Evolutionary conservation across 2,329 filamentous ascomycete species (phyloP).

Genomic region (Calonectria naviculata): DNA sequence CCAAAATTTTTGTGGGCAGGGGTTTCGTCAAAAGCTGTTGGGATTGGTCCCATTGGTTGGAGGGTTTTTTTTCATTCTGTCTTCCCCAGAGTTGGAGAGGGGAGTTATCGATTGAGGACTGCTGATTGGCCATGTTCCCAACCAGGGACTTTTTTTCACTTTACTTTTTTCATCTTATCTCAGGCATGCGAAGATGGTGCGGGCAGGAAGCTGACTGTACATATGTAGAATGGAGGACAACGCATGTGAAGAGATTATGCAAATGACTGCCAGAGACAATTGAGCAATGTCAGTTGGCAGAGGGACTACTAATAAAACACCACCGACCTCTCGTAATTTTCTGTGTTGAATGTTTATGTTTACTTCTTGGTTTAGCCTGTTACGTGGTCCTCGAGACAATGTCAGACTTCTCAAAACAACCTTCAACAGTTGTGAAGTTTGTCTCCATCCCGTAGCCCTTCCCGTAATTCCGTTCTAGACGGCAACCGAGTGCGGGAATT

Average conservation of each 20-base stretch:
- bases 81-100: background rate
- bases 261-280: background rate
- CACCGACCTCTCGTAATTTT: background rate
- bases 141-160: background rate
- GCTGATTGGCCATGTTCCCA: background rate
- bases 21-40: conserved; percentile 10
- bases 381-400: background rate
- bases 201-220: background rate
- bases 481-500: background rate
- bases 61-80: background rate
- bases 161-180: conserved; percentile 6
- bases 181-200: background rate
- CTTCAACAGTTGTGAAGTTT: background rate
- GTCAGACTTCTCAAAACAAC: background rate
- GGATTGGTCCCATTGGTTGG: conserved; percentile 8
- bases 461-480: background rate
- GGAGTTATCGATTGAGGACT: background rate
- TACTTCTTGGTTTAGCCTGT: background rate
- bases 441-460: background rate
- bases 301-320: background rate
- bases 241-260: conserved; percentile 1
- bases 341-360: background rate
- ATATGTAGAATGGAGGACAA: background rate
- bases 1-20: conserved; percentile 17
- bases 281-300: background rate